Conservation (phyloP, 768 basidiomycete genomes). For the Leucocoprinus birnbaumii region DNA sequence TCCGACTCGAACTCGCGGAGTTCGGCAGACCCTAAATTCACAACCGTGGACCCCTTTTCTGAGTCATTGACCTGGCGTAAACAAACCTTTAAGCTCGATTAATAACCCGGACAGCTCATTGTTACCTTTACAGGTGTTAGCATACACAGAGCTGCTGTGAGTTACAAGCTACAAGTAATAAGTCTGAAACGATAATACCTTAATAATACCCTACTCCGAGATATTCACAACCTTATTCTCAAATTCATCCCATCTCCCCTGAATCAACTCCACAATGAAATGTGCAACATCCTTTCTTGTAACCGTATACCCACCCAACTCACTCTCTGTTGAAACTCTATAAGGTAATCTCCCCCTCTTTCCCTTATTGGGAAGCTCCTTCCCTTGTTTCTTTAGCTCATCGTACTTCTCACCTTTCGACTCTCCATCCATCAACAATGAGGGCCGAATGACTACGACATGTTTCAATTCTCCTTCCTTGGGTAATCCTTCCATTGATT, state of each 20-base stretch:
- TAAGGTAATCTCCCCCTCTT: constrained; percentile 33
- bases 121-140: too few relatives aligned
- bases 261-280: constrained; percentile 50
- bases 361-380: too few relatives aligned
- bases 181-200: too few relatives aligned
- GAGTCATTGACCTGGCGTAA: too few relatives aligned
- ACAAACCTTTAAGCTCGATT: too few relatives aligned
- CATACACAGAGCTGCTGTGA: too few relatives aligned
- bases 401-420: constrained; percentile 35
- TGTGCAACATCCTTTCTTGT: constrained; percentile 65
- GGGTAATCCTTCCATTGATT: constrained; percentile 36
- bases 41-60: too few relatives aligned
- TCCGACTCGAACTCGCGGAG: too few relatives aligned
- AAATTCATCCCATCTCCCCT: constrained; percentile 50
- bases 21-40: too few relatives aligned
- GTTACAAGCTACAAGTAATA: too few relatives aligned
- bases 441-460: constrained; percentile 52
- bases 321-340: constrained; percentile 33
- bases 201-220: constrained; percentile 30
- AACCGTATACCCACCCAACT: constrained; percentile 48
- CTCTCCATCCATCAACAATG: constrained; percentile 55
- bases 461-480: constrained; percentile 39
- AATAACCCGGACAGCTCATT: too few relatives aligned
- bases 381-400: too few relatives aligned
- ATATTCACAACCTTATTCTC: constrained; percentile 47